Conservation (phyloP, 139 green algal species). For the Desmodesmus armatus region DNA sequence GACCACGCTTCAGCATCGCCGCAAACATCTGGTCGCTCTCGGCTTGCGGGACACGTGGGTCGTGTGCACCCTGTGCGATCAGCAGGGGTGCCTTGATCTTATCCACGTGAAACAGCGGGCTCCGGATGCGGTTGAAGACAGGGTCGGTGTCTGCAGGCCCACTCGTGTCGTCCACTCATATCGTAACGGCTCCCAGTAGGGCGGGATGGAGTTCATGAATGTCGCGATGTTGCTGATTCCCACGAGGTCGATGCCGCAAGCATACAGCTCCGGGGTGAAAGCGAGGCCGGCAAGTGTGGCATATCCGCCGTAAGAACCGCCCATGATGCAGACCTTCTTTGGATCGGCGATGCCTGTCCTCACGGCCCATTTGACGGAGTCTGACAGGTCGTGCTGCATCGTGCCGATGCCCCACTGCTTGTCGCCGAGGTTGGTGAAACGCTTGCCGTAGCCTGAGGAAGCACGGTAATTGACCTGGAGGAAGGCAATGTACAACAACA, state of each 20-base stretch:
- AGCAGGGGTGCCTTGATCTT: slow-evolving; percentile 27
- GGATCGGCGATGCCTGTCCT: slow-evolving; percentile 18
- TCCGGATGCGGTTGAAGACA: slow-evolving; percentile 10
- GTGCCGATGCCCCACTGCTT: slow-evolving; percentile 35
- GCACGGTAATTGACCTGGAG: neutral
- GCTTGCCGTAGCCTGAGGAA: slow-evolving; percentile 16
- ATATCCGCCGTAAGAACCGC: slow-evolving; percentile 33
- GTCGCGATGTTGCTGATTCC: slow-evolving; percentile 32
- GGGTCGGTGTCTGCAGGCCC: slow-evolving; percentile 8
- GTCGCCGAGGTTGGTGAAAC: slow-evolving; percentile 29
- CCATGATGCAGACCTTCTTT: slow-evolving; percentile 39
- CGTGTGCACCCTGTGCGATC: slow-evolving; percentile 35
- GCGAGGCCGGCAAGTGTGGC: slow-evolving; percentile 32
- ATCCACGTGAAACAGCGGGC: slow-evolving; percentile 17
- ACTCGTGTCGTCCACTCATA: slow-evolving; percentile 29
- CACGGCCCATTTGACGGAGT: slow-evolving; percentile 33
- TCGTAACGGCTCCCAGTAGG: slow-evolving; percentile 28
- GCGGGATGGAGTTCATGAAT: slow-evolving; percentile 26
- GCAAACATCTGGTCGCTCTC: slow-evolving; percentile 39
- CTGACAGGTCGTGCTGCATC: slow-evolving; percentile 41
- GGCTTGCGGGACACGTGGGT: slow-evolving; percentile 5
- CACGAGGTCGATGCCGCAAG: slow-evolving; percentile 33
- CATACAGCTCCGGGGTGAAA: slow-evolving; percentile 38
- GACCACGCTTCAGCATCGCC: slow-evolving; percentile 8
- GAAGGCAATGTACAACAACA: too few species aligned